phyloP scores from a whole-genome alignment of 108 stramenopile genomes.

The Conticribra weissflogii region DNA sequence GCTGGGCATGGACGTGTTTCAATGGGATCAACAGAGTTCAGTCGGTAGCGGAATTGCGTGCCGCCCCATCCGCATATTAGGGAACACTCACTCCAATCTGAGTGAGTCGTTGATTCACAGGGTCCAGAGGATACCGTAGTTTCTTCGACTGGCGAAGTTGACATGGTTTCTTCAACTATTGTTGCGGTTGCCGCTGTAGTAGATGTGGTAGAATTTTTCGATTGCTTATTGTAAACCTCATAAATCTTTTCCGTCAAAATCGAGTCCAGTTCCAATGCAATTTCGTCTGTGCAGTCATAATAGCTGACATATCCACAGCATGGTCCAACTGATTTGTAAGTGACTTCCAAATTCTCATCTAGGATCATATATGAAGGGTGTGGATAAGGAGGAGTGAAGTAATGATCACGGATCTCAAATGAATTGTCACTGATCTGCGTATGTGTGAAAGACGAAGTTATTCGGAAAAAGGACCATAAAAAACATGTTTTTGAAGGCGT shows the following conservation, averaged over 20 bases:
- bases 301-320: constrained; percentile 58
- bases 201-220: background rate
- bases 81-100: constrained; percentile 50
- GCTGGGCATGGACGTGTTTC: constrained; percentile 17
- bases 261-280: constrained; percentile 34
- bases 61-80: constrained; percentile 49
- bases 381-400: constrained; percentile 54
- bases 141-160: background rate
- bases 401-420: constrained; percentile 38
- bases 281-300: constrained; percentile 46
- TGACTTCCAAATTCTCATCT: constrained; percentile 40
- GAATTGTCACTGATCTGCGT: constrained; percentile 9
- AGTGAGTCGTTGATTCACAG: constrained; percentile 29
- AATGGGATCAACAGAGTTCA: constrained; percentile 3
- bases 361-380: constrained; percentile 51
- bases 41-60: constrained; percentile 33
- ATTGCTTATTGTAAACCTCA: constrained; percentile 25
- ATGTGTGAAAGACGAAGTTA: background rate
- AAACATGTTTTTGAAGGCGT: background rate
- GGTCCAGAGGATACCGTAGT: background rate
- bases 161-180: background rate
- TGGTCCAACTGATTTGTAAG: constrained; percentile 56
- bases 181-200: background rate
- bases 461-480: background rate
- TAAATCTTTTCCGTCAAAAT: constrained; percentile 37